Conservation (phyloP, 441 rosid genomes). For the Arabidopsis lyrata region DNA sequence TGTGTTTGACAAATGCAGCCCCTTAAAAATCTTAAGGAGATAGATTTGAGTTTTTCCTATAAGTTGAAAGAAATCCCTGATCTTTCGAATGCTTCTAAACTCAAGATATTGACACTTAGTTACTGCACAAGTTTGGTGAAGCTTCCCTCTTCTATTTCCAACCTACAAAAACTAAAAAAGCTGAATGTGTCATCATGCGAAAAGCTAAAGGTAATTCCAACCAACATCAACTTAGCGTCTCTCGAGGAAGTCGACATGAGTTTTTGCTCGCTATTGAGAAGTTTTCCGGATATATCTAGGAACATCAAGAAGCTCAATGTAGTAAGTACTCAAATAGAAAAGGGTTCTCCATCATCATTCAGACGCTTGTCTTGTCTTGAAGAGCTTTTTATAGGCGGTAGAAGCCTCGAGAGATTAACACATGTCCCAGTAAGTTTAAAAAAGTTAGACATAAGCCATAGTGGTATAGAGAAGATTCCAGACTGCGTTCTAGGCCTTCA, state of each 20-base stretch:
- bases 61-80: conserved; percentile 43
- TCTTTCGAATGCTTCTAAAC: conserved; percentile 34
- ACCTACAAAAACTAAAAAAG: too few species aligned
- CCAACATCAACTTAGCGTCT: conserved; percentile 34
- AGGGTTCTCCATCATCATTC: conserved; percentile 11
- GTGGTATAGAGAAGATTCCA: conserved; percentile 21
- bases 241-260: conserved; percentile 24
- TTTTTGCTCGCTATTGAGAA: neutral
- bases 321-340: neutral
- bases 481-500: neutral
- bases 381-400: conserved; percentile 8
- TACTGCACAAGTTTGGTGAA: too few species aligned
- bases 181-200: too few species aligned
- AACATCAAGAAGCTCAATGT: conserved; percentile 16
- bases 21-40: conserved; percentile 10
- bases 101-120: neutral
- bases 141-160: too few species aligned
- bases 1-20: conserved; percentile 6
- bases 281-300: conserved; percentile 16
- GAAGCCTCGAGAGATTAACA: conserved; percentile 16
- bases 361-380: neutral
- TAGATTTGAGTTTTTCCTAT: conserved; percentile 30
- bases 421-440: conserved; percentile 13
- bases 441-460: conserved; percentile 5
- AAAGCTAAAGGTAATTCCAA: conserved; percentile 4